Conservation (phyloP, 179 eudicot species). For the Silene coronaria region DNA sequence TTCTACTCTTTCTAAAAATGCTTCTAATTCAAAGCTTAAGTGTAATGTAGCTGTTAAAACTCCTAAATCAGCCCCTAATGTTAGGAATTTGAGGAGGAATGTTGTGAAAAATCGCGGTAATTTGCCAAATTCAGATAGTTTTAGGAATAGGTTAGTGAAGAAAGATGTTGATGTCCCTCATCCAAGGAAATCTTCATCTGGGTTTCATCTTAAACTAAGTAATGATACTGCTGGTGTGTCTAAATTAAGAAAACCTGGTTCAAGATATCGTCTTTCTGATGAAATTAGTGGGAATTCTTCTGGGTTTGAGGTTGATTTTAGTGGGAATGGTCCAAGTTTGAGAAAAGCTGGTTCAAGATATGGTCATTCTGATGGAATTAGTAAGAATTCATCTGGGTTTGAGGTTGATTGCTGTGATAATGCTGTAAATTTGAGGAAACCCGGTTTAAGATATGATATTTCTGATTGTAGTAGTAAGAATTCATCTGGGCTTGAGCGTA, state of each 20-base stretch:
- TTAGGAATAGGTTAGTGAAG: conserved; percentile 19
- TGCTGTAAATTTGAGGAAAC: conserved; percentile 6
- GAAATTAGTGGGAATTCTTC: background rate
- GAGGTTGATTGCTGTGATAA: background rate
- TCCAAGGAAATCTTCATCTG: conserved; percentile 26
- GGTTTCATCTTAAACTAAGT: conserved; percentile 21
- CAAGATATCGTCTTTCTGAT: conserved; percentile 1
- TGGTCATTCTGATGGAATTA: conserved; percentile 3
- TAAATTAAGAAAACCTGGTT: background rate
- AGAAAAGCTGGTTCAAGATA: background rate
- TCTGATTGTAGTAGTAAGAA: conserved; percentile 17
- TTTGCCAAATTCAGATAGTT: conserved; percentile 26
- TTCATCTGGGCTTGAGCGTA: background rate
- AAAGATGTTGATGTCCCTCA: conserved; percentile 24
- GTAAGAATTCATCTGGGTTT: background rate
- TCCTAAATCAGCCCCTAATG: conserved; percentile 29
- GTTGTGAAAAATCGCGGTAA: conserved; percentile 8
- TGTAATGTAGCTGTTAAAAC: conserved; percentile 12
- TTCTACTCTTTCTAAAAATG: conserved; percentile 23
- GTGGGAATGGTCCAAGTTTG: conserved; percentile 8
- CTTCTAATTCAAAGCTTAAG: conserved; percentile 16
- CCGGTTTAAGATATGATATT: background rate
- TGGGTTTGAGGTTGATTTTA: background rate
- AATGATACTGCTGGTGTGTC: conserved; percentile 9
- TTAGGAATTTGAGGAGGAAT: conserved; percentile 16